These are phyloP conservation scores for Paramecium sexaurelia DNA, from an alignment of 73 alveolate species.

Conservation along the genomic window DNA sequence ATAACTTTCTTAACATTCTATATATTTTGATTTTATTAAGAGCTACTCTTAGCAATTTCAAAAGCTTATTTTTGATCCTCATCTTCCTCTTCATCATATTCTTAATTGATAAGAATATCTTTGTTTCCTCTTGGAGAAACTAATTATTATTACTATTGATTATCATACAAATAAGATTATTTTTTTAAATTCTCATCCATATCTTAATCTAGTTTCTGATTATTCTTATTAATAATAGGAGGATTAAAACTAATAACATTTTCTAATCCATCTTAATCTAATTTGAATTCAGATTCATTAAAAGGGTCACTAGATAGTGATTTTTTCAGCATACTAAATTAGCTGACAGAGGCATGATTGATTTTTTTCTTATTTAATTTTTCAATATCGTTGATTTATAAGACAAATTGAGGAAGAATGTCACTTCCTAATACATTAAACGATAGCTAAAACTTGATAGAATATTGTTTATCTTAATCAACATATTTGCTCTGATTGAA, in stretches of 20 bases:
- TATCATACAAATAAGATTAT: background rate
- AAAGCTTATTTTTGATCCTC: background rate
- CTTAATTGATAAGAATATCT: background rate
- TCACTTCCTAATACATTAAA: background rate
- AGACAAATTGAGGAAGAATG: background rate
- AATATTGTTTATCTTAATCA: background rate
- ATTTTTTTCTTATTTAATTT: background rate
- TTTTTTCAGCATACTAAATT: background rate
- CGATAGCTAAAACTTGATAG: background rate
- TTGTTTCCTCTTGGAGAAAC: background rate
- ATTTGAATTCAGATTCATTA: background rate
- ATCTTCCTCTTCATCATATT: background rate
- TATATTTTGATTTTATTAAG: background rate
- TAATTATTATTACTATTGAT: background rate
- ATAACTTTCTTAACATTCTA: background rate
- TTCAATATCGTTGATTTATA: background rate
- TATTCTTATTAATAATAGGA: background rate
- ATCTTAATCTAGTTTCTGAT: background rate
- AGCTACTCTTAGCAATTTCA: background rate
- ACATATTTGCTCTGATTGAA: background rate
- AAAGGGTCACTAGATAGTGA: background rate
- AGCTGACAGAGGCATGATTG: background rate
- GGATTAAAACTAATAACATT: background rate
- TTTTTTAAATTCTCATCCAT: background rate
- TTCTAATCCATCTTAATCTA: background rate